Evolutionary conservation across 805 yeast genomes (phyloP), one percentile per base, ranked within the genome.

Genomic region (Wickerhamiella shivajii): DNA sequence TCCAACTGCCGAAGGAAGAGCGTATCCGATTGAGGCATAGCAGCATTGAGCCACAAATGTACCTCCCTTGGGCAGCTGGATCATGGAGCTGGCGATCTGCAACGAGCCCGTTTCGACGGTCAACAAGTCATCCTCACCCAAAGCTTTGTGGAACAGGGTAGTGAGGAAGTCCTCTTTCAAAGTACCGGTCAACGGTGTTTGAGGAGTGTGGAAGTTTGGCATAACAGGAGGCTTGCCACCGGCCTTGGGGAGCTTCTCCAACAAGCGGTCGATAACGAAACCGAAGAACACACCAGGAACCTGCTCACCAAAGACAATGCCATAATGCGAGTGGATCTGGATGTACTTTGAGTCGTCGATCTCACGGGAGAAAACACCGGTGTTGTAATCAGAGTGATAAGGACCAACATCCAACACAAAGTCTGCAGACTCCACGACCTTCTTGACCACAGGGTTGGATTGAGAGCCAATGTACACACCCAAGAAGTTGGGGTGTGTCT

Each of bases 11-110:
- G 85, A 77, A 3, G 95, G 95, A 17, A 85, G 60, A 0, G 93
- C 87, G 60, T 71, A 78, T 5, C 96, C 96, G 46, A 84, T 84
- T 2, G 93, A 80, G 6, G 84, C 68, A 50, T 76, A 85, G 50
- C 76, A 79, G 16, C 73, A 67, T 56, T 81, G 93, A 2, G 81
- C 66, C 39, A 46, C 43, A 37, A 45, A 50, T 6, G 24, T 29
- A 13, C 22, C 32, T 8, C 32, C 32, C 25, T 15, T 20, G 19
- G 84, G 79, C 38, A 85, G 67, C 44, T 60, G 57, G 21, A 77
- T 50, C 47, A 77, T 87, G 20, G 80, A 71, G 27, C 77, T 50
- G 6, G 77, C 87, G 59, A 81, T 83, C 63, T 76, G 73, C 50
- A 79, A 69, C 2, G 93, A 73, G 33, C 94, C 85, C 2, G 93